phyloP scores from a whole-genome alignment of 768 basidiomycete genomes.

The Tricholoma flavovirens region DNA sequence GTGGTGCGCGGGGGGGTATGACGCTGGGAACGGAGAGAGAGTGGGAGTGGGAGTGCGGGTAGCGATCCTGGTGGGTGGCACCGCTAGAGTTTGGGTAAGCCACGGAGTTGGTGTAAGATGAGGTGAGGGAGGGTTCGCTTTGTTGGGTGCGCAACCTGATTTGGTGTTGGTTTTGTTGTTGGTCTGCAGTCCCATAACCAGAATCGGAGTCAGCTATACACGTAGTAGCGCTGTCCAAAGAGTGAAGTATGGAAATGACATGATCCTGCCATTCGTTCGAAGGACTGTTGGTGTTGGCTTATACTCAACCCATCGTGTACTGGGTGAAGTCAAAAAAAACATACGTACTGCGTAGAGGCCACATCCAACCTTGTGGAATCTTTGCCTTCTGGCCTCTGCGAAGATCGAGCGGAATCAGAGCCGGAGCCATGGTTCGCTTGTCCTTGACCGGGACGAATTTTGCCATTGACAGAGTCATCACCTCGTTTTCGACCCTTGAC shows the following conservation, averaged over 20 bases:
- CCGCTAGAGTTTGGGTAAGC: background rate
- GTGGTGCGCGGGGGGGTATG: slow-evolving; percentile 3
- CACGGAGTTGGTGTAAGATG: background rate
- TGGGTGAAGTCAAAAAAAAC: background rate
- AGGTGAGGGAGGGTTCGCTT: slow-evolving; percentile 5
- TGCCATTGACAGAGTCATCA: slow-evolving; percentile 14
- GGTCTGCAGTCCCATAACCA: background rate
- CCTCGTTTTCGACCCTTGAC: slow-evolving; percentile 58
- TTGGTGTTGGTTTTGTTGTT: background rate
- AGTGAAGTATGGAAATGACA: slow-evolving; percentile 40
- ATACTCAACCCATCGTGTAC: background rate
- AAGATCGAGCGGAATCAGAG: slow-evolving; percentile 19
- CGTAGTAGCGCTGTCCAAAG: background rate
- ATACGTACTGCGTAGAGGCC: slow-evolving; percentile 58
- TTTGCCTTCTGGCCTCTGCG: slow-evolving; percentile 20
- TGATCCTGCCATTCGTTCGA: slow-evolving; percentile 82
- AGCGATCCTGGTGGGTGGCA: background rate
- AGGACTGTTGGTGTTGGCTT: slow-evolving; percentile 58
- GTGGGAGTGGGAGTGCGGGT: background rate
- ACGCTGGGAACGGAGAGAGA: background rate
- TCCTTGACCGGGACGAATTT: slow-evolving; percentile 11
- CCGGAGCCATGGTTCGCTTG: slow-evolving; percentile 9
- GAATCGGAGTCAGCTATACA: background rate
- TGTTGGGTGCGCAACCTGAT: slow-evolving; percentile 5
- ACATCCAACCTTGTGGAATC: slow-evolving; percentile 29